These are phyloP conservation scores for Stephania yunnanensis DNA, from an alignment of 164 flowering plant species.

Conservation along the genomic window DNA sequence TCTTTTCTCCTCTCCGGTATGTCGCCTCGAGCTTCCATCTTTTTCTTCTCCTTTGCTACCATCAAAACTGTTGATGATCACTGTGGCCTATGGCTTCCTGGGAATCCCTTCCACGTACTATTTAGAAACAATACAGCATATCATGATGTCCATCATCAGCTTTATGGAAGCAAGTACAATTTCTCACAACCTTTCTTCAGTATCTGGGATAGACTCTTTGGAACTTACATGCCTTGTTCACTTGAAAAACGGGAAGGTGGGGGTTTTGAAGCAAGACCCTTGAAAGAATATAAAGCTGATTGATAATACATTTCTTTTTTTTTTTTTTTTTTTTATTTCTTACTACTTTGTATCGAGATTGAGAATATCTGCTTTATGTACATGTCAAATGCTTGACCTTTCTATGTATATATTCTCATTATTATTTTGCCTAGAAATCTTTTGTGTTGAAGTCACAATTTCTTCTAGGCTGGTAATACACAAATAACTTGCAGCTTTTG, in stretches of 20 bases:
- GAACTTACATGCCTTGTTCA: conserved; percentile 90
- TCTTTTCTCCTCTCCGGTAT: conserved; percentile 93
- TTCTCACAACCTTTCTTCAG: conserved; percentile 94
- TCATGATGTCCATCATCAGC: conserved; percentile 96
- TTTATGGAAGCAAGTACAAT: conserved; percentile 86
- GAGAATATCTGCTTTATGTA: conserved; percentile 5
- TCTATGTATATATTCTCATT: conserved; percentile 22
- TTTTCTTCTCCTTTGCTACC: conserved; percentile 95
- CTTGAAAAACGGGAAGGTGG: conserved; percentile 71
- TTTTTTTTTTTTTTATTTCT: conserved; percentile 2
- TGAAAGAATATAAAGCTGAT: conserved; percentile 39
- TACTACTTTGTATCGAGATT: conserved; percentile 10
- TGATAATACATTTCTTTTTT: conserved; percentile 9
- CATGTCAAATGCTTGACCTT: conserved; percentile 11
- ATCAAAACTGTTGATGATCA: conserved; percentile 96
- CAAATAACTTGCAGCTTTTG: no score
- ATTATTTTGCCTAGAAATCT: not conserved
- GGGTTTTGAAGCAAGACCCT: conserved; percentile 70
- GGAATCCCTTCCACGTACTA: conserved; percentile 73
- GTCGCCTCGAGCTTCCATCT: conserved; percentile 80
- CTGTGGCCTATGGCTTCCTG: conserved; percentile 91
- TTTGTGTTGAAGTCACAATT: no score
- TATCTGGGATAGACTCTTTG: conserved; percentile 84
- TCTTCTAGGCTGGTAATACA: no score
- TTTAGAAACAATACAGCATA: conserved; percentile 90